Percentiles rank a stretch among this genome's conserved stretches.
Evolutionary conservation across 176 grass and related monocot species (phyloP).

Genomic region (Miscanthus lutarioriparius): DNA sequence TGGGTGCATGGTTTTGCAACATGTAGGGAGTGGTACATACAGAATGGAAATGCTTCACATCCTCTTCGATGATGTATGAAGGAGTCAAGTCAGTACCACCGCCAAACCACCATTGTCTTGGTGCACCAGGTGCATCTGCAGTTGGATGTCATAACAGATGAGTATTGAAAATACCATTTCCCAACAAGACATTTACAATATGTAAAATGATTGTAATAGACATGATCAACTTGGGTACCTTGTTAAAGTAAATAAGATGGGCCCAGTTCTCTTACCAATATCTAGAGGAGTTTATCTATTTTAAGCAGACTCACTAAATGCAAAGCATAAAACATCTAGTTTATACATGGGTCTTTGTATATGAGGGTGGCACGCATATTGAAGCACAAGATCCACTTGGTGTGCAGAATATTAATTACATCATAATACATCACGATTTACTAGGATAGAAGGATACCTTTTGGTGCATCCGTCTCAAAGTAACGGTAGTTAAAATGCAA

Average conservation of each 20-base stretch:
- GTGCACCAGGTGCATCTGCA: slow-evolving; percentile 85
- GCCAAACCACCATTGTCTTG: slow-evolving; percentile 99
- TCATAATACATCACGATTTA: not conserved
- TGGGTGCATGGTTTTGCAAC: not conserved
- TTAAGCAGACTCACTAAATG: not conserved
- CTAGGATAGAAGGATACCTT: slow-evolving; percentile 51
- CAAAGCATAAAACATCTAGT: not conserved
- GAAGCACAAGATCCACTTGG: not conserved
- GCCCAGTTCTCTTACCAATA: not conserved
- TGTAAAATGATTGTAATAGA: not conserved
- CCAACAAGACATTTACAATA: not conserved
- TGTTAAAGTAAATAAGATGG: not conserved
- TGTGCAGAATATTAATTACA: not conserved
- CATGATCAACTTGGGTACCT: not conserved
- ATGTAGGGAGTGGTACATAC: slow-evolving; percentile 40
- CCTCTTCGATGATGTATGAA: slow-evolving; percentile 92
- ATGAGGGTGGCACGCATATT: not conserved
- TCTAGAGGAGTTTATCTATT: not conserved
- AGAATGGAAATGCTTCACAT: slow-evolving; percentile 98
- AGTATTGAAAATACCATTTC: not conserved
- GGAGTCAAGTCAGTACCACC: slow-evolving; percentile 99
- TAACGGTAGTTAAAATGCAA: slow-evolving; percentile 99
- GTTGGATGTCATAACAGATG: not conserved
- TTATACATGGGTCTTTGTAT: not conserved
- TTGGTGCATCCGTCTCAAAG: slow-evolving; percentile 96